These are phyloP conservation scores for Darksidea phi DNA, from an alignment of 495 filamentous ascomycete species.

Conservation along the genomic window DNA sequence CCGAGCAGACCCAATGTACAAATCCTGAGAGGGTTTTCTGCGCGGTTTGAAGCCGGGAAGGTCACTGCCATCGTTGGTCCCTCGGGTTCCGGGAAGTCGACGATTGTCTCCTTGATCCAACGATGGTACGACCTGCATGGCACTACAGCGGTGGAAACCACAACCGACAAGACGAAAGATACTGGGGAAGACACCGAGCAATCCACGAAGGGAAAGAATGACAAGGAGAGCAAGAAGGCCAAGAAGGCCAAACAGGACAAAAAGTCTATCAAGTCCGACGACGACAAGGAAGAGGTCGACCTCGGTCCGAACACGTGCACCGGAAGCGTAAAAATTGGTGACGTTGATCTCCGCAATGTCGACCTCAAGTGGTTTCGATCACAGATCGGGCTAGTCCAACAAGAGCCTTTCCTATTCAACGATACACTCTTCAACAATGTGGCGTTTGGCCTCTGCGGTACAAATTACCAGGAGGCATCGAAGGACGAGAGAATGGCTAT, in stretches of 20 bases:
- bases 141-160: background rate
- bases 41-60: conserved; percentile 36
- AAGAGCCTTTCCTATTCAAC: conserved; percentile 42
- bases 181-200: background rate
- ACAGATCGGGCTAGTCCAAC: conserved; percentile 42
- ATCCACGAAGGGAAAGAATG: background rate
- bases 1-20: conserved; percentile 36
- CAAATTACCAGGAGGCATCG: conserved; percentile 26
- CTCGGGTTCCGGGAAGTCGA: conserved; percentile 40
- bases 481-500: conserved; percentile 35
- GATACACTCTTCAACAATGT: conserved; percentile 41
- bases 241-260: conserved; percentile 2
- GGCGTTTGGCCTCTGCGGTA: conserved; percentile 35
- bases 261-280: conserved; percentile 1
- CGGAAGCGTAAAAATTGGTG: conserved; percentile 34
- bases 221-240: conserved; percentile 11
- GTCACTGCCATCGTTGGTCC: conserved; percentile 41
- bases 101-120: conserved; percentile 33
- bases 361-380: conserved; percentile 39
- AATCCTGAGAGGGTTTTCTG: conserved; percentile 31
- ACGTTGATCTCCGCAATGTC: conserved; percentile 26
- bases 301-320: conserved; percentile 26
- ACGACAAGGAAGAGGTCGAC: background rate
- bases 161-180: conserved; percentile 3
- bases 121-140: conserved; percentile 35